Base-by-base conservation (phyloP, 2,329 filamentous ascomycete genomes). In the Chalaropsis thielavioides region DNA sequence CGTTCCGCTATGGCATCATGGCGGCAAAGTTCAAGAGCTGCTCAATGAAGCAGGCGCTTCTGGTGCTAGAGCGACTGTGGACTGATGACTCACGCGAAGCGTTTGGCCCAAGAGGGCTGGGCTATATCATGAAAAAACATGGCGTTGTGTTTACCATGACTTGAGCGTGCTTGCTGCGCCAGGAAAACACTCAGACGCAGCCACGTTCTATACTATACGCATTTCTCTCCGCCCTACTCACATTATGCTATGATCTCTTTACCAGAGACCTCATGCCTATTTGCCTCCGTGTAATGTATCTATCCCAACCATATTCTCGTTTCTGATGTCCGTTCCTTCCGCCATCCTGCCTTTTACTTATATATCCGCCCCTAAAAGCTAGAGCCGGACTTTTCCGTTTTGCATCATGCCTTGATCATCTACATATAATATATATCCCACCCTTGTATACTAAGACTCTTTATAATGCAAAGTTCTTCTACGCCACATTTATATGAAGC, bases 121-220 rank as follows among this genome's bases (percentile, higher is more conserved):
- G 66, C 8, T 60, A 64, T 24, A 64, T 64, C 13, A 67, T 67
- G 66, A 64, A 62, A 24, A 67, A 67, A 27, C 63, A 67, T 31
- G 63, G 63, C 15, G 38, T 64, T n/a, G 58, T 67, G 13, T 67
- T 67, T 22, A 40, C 19, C 2, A 59, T 67, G 62, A 63, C 61
- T 10, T 67, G 51, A 67, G 31, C 6, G 22, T 31, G 40, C 13
- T 17, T 35, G 35, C 11, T 27, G 22, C 0, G 24, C 15, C 15
- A 35, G 24, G 22, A 35, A 38, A 38, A 10, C 35, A 38, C 8
- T 38, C 35, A 38, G 5, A 38, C 1, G 35, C 5, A 8, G 35
- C 5, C 31, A 7, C 31, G 3, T 35, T 7, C 31, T 7, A 35
- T 35, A 3, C 3, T 38, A 38, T 38, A 38, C 7, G 6, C 35